These are phyloP conservation scores for Colletotrichum higginsianum DNA, from an alignment of 2,329 filamentous ascomycete genomes.

Conservation along the genomic window DNA sequence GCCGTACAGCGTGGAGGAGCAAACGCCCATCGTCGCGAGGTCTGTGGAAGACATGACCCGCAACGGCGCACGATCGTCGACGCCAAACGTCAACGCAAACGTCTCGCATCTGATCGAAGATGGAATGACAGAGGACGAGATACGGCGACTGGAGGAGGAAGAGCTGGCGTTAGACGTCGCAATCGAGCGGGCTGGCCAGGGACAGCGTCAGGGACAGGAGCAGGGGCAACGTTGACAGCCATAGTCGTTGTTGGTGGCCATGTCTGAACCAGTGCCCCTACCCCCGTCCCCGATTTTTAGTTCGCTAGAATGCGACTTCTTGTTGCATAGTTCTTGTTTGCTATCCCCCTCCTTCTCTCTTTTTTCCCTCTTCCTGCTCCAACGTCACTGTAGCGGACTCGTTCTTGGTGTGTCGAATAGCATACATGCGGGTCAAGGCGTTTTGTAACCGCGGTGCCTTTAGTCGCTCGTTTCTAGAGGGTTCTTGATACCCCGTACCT, in stretches of 20 bases:
- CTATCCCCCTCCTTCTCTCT: no score
- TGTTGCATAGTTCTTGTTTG: constrained; percentile 10
- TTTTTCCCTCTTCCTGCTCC: neutral
- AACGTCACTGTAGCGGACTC: neutral
- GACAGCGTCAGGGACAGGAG: constrained; percentile 14
- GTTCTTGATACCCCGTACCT: no score
- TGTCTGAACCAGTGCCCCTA: no score
- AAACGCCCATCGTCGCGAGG: constrained; percentile 17
- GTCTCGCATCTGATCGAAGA: constrained; percentile 71
- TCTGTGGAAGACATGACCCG: constrained; percentile 26
- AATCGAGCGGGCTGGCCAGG: constrained; percentile 63
- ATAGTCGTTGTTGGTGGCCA: neutral
- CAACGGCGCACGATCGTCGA: constrained; percentile 30
- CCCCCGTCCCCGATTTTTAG: neutral
- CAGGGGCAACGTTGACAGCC: constrained; percentile 24
- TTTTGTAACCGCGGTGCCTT: neutral
- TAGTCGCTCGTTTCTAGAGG: neutral
- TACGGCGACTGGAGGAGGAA: constrained; percentile 69
- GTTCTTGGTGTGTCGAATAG: neutral
- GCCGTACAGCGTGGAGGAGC: constrained; percentile 29
- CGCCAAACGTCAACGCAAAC: constrained; percentile 49
- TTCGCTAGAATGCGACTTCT: constrained; percentile 9
- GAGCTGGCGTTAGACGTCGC: constrained; percentile 70
- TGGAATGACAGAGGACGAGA: constrained; percentile 72
- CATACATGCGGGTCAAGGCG: neutral